Base-by-base conservation (phyloP, 2,329 filamentous ascomycete species). In the Trichoderma gracile region DNA sequence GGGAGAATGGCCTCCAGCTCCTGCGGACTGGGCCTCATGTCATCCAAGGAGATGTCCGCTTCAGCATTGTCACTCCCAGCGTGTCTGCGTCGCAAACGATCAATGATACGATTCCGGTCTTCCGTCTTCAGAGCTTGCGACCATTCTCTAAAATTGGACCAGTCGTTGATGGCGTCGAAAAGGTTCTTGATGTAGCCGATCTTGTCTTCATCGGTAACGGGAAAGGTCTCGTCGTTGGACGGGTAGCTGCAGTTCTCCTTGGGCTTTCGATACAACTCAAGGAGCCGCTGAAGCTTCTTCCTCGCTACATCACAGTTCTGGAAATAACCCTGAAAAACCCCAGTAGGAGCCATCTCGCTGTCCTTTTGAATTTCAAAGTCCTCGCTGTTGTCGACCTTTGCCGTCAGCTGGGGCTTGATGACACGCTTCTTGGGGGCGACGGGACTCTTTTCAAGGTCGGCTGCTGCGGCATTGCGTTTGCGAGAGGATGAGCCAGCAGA, bases 141-240 rank as follows among this genome's bases (percentile, higher is more conserved):
- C 71, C 70, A 72, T 64, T 72, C 71, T 5, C 67, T 59, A 21
- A 70, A 67, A 25, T 64, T 52, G 9, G 57, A 59, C 71, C 71
- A 73, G 65, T 71, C 68, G 27, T 65, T 68, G 53, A 73, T 71
- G 54, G 71, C 68, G 5, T 70, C 65, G 38, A 72, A 68, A 2
- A 71, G 43, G 17, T 63, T 60, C 54, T 61, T 62, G 10, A 69
- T 67, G n/a, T 61, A 59, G 6, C n/a, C 54, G 14, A 63, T 33
- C 53, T 53, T 67, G n/a, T 65, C 66, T 1, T 25, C 60, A 5
- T 67, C 64, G 17, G 49, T 45, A 1, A 23, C 19, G 3, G 69
- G 68, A 43, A 70, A 71, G 2, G 67, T 66, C 6, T 33, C 19
- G 47, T 71, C 69, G 0, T 59, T 47, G 10, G 23, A 43, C 17